These are phyloP conservation scores for Colletotrichum horii DNA, from an alignment of 2,329 filamentous ascomycete species.

Conservation along the genomic window DNA sequence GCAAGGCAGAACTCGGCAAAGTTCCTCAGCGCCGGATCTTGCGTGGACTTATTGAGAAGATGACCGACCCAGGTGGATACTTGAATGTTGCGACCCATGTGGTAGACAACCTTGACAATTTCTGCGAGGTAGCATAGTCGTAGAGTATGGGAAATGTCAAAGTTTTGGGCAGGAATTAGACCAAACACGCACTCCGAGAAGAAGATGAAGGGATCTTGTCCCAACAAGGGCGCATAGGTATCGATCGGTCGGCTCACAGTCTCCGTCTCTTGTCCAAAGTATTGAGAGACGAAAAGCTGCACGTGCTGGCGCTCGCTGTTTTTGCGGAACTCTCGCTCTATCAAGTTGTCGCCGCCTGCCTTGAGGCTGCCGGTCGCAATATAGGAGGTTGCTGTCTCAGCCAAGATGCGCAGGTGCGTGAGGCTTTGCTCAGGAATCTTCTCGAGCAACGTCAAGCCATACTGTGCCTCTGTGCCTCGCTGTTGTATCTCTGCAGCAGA, in stretches of 20 bases:
- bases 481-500: slow-evolving; percentile 91
- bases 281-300: slow-evolving; percentile 73
- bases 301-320: slow-evolving; percentile 76
- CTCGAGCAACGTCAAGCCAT: slow-evolving; percentile 77
- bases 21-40: slow-evolving; percentile 54
- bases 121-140: slow-evolving; percentile 90
- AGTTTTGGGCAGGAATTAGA: slow-evolving; percentile 68
- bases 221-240: slow-evolving; percentile 63
- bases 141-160: slow-evolving; percentile 80
- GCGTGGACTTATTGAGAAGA: slow-evolving; percentile 45
- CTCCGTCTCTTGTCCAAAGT: slow-evolving; percentile 47
- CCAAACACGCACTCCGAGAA: slow-evolving; percentile 79
- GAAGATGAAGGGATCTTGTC: slow-evolving; percentile 78
- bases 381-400: slow-evolving; percentile 88
- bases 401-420: slow-evolving; percentile 85
- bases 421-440: slow-evolving; percentile 84
- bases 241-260: slow-evolving; percentile 47
- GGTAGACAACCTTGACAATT: slow-evolving; percentile 79
- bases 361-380: slow-evolving; percentile 76
- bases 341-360: slow-evolving; percentile 61
- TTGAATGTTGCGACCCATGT: slow-evolving; percentile 61
- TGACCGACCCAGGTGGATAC: slow-evolving; percentile 52
- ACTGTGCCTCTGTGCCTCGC: slow-evolving; percentile 78
- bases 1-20: slow-evolving; percentile 61
- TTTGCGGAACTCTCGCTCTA: slow-evolving; percentile 69